These are phyloP conservation scores for Pleurotus salmoneostramineus DNA, from an alignment of 768 basidiomycete species.

Conservation along the genomic window DNA sequence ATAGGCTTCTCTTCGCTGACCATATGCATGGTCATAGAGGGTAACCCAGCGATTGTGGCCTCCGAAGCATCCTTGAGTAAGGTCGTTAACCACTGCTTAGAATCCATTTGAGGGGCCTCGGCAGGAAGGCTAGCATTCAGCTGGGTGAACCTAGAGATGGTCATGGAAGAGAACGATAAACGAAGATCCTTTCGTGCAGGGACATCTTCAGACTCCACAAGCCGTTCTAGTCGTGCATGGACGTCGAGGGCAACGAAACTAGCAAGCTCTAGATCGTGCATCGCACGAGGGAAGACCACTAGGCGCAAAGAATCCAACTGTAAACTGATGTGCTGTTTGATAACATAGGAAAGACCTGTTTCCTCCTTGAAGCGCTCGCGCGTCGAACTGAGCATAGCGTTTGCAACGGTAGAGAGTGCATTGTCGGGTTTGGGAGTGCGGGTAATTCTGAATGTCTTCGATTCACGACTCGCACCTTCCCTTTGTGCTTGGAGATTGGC, in stretches of 20 bases:
- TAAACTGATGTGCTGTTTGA: slow-evolving; percentile 74
- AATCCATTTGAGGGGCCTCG: slow-evolving; percentile 30
- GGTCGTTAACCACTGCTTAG: slow-evolving; percentile 53
- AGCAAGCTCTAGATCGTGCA: slow-evolving; percentile 75
- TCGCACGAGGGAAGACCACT: slow-evolving; percentile 74
- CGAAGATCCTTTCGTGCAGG: slow-evolving; percentile 62
- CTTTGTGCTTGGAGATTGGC: slow-evolving; percentile 69
- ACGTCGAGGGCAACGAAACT: slow-evolving; percentile 69
- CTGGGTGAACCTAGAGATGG: slow-evolving; percentile 70
- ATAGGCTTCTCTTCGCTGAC: slow-evolving; percentile 52
- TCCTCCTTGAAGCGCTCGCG: slow-evolving; percentile 71
- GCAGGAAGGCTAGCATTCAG: slow-evolving; percentile 43
- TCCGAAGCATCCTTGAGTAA: slow-evolving; percentile 61
- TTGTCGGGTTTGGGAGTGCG: slow-evolving; percentile 74
- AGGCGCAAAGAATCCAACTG: slow-evolving; percentile 61
- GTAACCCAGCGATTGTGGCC: slow-evolving; percentile 75
- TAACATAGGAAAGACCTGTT: slow-evolving; percentile 50
- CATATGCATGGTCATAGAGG: slow-evolving; percentile 83
- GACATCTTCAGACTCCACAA: slow-evolving; percentile 44
- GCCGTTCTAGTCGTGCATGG: slow-evolving; percentile 65
- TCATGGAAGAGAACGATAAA: slow-evolving; percentile 73
- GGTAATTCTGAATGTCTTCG: slow-evolving; percentile 70
- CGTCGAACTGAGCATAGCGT: slow-evolving; percentile 77
- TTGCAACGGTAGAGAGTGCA: slow-evolving; percentile 80
- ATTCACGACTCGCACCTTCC: slow-evolving; percentile 75